phyloP scores from a whole-genome alignment of 768 basidiomycete species.

The Lentinula lateritia region DNA sequence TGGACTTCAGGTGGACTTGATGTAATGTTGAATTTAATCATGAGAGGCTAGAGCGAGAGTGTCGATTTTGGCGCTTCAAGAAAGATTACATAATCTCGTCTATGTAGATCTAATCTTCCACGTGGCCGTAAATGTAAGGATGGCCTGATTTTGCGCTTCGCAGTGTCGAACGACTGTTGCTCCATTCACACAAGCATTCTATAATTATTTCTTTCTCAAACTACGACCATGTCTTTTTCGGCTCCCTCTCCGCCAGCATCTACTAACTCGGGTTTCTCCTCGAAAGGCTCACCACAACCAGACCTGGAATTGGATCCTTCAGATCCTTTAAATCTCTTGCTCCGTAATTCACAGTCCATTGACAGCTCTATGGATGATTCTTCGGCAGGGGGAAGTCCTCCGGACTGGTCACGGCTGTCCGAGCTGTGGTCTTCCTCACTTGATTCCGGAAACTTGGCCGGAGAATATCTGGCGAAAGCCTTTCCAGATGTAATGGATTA shows the following conservation, averaged over 20 bases:
- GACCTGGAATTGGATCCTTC: conserved; percentile 48
- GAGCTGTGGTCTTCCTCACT: conserved; percentile 36
- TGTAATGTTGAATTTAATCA: too few relatives aligned
- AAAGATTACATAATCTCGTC: neutral
- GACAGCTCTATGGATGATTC: conserved; percentile 32
- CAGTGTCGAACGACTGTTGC: neutral
- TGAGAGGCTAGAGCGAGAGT: too few relatives aligned
- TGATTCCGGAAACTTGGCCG: conserved; percentile 13
- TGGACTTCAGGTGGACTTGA: too few relatives aligned
- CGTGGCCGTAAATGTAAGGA: neutral
- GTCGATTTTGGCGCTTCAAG: too few relatives aligned
- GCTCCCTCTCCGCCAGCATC: conserved; percentile 6
- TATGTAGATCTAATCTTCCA: neutral
- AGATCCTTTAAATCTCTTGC: conserved; percentile 55
- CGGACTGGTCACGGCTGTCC: conserved; percentile 53
- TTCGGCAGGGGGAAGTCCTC: conserved; percentile 23
- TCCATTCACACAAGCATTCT: neutral
- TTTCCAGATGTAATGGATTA: conserved; percentile 39
- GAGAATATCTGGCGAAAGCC: conserved; percentile 21
- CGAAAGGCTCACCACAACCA: conserved; percentile 16
- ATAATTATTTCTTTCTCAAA: neutral
- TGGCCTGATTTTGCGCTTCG: neutral
- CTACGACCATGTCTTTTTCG: conserved; percentile 7
- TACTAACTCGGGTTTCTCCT: conserved; percentile 1
- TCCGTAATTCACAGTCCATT: conserved; percentile 35